A percentile compares a stretch with the other conserved stretches of the same genome.
Evolutionary conservation across 2,329 filamentous ascomycete genomes (phyloP).

Genomic region (Pseudogymnoascus sp.): DNA sequence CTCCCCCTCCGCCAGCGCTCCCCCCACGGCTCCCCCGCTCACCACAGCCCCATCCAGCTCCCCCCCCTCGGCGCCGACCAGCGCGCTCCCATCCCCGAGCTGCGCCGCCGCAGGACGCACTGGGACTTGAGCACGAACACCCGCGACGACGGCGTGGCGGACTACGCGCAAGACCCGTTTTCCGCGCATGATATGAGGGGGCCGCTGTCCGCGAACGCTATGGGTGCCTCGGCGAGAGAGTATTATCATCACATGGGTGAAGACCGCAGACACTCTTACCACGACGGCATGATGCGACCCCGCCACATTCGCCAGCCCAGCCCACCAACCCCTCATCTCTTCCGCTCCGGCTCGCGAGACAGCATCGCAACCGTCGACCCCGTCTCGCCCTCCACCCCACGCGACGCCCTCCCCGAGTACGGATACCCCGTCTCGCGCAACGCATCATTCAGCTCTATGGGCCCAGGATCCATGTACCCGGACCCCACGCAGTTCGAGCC

Average conservation of each 20-base stretch:
- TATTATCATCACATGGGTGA: background rate
- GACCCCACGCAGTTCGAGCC: background rate
- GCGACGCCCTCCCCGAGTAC: background rate
- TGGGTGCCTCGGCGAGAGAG: background rate
- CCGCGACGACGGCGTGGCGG: background rate
- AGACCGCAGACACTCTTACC: background rate
- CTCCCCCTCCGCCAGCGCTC: background rate
- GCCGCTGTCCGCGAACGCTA: background rate
- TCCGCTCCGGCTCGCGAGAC: background rate
- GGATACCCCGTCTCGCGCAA: background rate
- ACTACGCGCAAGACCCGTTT: background rate
- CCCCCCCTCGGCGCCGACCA: background rate
- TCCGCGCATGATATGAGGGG: background rate
- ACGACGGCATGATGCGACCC: background rate
- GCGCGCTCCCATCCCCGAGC: background rate
- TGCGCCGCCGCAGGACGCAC: background rate
- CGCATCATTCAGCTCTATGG: background rate
- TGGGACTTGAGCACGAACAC: background rate
- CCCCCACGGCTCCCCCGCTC: background rate
- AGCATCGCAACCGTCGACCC: background rate
- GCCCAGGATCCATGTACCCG: background rate
- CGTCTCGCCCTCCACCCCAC: background rate
- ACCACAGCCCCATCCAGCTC: background rate
- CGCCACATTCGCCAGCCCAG: background rate
- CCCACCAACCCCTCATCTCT: background rate